Evolutionary conservation across 495 filamentous ascomycete species (phyloP).

Genomic region (Parmelia sp.): DNA sequence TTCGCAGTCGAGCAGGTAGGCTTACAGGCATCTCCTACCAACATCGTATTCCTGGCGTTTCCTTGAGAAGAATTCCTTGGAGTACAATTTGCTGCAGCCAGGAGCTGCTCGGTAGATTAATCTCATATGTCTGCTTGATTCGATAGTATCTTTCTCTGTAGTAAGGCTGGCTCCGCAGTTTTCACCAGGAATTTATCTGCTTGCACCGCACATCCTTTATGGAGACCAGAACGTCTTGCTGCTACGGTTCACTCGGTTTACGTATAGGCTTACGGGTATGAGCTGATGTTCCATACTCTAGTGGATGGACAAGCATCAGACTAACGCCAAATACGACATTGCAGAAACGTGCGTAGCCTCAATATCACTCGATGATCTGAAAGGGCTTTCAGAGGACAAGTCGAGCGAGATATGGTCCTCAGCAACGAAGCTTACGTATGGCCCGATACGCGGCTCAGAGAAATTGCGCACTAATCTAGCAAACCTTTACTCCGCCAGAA

Average conservation of each 20-base stretch:
- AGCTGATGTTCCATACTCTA: constrained; percentile 39
- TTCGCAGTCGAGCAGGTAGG: constrained; percentile 75
- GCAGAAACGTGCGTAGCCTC: constrained; percentile 84
- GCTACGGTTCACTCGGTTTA: not conserved
- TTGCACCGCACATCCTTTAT: not conserved
- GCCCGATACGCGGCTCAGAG: constrained; percentile 62
- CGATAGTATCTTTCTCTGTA: not conserved
- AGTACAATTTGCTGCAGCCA: not conserved
- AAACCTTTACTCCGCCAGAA: constrained; percentile 55
- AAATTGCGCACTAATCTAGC: constrained; percentile 57
- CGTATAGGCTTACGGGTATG: constrained; percentile 32
- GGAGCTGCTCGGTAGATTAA: not conserved
- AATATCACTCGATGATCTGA: constrained; percentile 68
- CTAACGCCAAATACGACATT: constrained; percentile 67
- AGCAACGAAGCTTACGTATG: constrained; percentile 58
- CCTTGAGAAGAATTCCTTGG: not conserved
- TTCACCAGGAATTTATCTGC: not conserved
- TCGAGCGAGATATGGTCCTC: constrained; percentile 35
- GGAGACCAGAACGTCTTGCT: not conserved
- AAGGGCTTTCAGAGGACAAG: constrained; percentile 50
- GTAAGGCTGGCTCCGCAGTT: not conserved
- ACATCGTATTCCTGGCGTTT: too few relatives aligned
- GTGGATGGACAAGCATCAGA: constrained; percentile 90
- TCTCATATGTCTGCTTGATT: not conserved
- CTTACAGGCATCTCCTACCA: not conserved